Evolutionary conservation across 139 green algal genomes (phyloP).

Genomic region (Monoraphidium neglectum): DNA sequence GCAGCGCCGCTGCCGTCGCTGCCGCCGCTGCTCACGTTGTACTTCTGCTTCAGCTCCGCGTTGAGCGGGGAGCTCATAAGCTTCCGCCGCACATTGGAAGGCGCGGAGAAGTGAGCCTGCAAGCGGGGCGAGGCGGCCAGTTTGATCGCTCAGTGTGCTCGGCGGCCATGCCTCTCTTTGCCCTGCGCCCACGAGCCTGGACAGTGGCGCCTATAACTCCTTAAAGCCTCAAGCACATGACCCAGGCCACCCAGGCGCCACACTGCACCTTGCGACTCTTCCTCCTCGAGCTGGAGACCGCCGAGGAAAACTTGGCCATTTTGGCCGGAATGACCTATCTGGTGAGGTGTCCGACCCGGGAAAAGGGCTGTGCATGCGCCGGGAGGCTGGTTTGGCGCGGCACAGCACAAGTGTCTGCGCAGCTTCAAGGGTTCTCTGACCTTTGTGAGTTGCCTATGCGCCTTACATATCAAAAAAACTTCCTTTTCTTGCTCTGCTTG

Average conservation of each 20-base stretch:
- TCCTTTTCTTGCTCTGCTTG: no score
- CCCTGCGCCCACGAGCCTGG: neutral
- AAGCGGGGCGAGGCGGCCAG: neutral
- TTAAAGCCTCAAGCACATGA: neutral
- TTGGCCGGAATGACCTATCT: constrained; percentile 24
- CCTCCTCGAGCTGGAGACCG: constrained; percentile 82
- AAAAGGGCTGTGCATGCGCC: neutral
- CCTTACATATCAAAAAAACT: no score
- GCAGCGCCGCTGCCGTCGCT: neutral
- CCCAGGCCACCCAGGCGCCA: neutral
- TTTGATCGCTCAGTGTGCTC: neutral
- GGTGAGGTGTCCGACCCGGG: neutral
- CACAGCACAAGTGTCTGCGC: no score
- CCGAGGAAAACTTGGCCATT: constrained; percentile 80
- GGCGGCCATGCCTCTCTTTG: neutral
- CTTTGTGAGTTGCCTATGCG: no score
- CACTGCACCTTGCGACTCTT: constrained; percentile 94
- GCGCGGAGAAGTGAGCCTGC: constrained; percentile 97
- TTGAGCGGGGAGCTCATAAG: constrained; percentile 96
- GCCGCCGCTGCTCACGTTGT: constrained; percentile 61
- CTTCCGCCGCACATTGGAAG: constrained; percentile 86
- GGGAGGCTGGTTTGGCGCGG: neutral
- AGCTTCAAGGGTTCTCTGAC: no score
- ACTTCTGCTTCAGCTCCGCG: constrained; percentile 91
- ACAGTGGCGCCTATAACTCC: neutral